Evolutionary conservation across 257 asterid genomes (phyloP).

Genomic region (Asclepias syriaca): DNA sequence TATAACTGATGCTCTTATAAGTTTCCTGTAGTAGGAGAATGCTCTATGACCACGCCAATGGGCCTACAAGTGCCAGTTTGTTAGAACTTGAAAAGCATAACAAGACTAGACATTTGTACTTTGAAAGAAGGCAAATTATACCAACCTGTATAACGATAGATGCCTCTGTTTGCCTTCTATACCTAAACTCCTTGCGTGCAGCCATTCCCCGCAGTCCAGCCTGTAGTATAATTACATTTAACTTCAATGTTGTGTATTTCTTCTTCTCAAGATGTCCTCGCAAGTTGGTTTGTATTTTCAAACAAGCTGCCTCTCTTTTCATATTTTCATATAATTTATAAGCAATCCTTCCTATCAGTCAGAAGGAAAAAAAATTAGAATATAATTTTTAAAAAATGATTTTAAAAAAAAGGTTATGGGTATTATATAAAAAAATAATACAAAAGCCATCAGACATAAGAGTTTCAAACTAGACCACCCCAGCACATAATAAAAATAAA

Average conservation of each 20-base stretch:
- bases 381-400: background rate
- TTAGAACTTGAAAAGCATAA: conserved; percentile 21
- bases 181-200: conserved; percentile 56
- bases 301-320: conserved; percentile 70
- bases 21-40: conserved; percentile 63
- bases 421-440: background rate
- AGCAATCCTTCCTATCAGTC: conserved; percentile 69
- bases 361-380: conserved; percentile 2
- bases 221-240: conserved; percentile 59
- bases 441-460: conserved; percentile 4
- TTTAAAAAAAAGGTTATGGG: background rate
- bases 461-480: background rate
- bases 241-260: conserved; percentile 46
- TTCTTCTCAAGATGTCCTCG: conserved; percentile 73
- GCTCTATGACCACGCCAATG: conserved; percentile 77
- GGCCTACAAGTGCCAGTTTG: conserved; percentile 47
- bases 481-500: background rate
- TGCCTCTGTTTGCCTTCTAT: conserved; percentile 63
- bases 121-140: conserved; percentile 16
- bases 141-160: conserved; percentile 68
- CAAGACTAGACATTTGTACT: conserved; percentile 7
- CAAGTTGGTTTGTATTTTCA: conserved; percentile 67
- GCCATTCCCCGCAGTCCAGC: conserved; percentile 81
- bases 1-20: conserved; percentile 53
- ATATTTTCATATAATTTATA: conserved; percentile 46